Base-by-base conservation (phyloP, 306 rosid genomes). In the Dryas octopetala region DNA sequence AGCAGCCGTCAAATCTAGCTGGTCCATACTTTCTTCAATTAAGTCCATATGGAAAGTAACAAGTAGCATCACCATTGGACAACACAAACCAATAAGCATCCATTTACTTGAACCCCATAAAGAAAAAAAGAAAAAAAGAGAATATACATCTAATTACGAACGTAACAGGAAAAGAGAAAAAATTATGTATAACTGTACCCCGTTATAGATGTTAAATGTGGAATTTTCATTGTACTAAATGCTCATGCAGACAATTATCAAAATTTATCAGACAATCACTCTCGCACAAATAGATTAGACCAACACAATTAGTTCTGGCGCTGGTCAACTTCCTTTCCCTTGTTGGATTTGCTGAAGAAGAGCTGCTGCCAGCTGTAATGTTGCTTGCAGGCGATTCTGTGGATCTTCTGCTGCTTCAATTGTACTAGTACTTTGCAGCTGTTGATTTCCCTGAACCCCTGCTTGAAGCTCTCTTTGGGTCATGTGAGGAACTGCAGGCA, bases 291-390 rank as follows among this genome's bases (percentile, higher is more conserved):
- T 2, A 8, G 70, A 46, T 59, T 49, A 71, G 40, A 71, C 8
- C 76, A 55, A 26, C 9, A 7, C 12, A 8, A 45, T n/a, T 12
- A 9, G 9, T 28, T 59, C 62, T 40, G 9, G 32, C 6, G 19
- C 66, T 46, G 51, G 19, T 88, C 80, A 95, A 85, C 82, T 90
- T 87, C 87, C 83, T 77, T 92, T 90, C 60, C 93, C 97, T 81
- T 92, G 93, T 75, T 92, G 99, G 80, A 92, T 89, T 85, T 92
- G 96, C 83, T 90, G 92, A 76, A 95, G 97, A 85, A 95, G 97
- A 78, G 88, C 93, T 61, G 99, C 93, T 8, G 99, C 99, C 48
- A 95, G 86, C 85, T 90, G 96, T 52, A 95, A 83, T 1, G 99
- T 95, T 14, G 99, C 99, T 82, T 95, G 98, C 40, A 95, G 79